Evolutionary conservation across 306 rosid genomes (phyloP).

Genomic region (Erythrophleum fordii): DNA sequence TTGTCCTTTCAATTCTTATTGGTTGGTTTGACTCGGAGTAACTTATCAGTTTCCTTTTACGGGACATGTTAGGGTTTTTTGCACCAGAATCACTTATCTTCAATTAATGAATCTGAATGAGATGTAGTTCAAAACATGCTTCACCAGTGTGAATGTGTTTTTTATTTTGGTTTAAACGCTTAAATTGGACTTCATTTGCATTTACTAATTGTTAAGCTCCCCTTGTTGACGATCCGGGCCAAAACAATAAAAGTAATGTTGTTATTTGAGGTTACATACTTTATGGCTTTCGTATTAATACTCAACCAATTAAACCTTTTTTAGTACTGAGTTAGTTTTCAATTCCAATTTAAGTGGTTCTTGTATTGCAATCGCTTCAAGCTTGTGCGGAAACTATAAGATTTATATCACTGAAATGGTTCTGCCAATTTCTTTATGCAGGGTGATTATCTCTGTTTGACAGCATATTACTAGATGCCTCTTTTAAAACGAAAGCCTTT

Average conservation of each 20-base stretch:
- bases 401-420: constrained; percentile 16
- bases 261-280: neutral
- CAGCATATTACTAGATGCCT: constrained; percentile 68
- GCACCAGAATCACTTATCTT: neutral
- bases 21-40: constrained; percentile 5
- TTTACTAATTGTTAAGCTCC: neutral
- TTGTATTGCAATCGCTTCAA: constrained; percentile 13
- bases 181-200: neutral
- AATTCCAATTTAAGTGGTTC: constrained; percentile 26
- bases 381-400: constrained; percentile 13
- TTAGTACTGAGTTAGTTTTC: neutral
- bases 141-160: neutral
- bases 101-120: neutral
- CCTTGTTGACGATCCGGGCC: neutral
- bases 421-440: constrained; percentile 38
- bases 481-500: constrained; percentile 75
- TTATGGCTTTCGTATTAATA: neutral
- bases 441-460: constrained; percentile 39
- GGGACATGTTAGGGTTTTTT: constrained; percentile 18
- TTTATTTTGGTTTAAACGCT: neutral
- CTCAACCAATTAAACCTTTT: neutral
- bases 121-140: neutral
- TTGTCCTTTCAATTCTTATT: neutral
- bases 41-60: neutral
- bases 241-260: neutral